Evolutionary conservation across 2,329 filamentous ascomycete genomes (phyloP), one percentile per base, ranked within the genome.

Genomic region (Pseudocercospora macadamiae): DNA sequence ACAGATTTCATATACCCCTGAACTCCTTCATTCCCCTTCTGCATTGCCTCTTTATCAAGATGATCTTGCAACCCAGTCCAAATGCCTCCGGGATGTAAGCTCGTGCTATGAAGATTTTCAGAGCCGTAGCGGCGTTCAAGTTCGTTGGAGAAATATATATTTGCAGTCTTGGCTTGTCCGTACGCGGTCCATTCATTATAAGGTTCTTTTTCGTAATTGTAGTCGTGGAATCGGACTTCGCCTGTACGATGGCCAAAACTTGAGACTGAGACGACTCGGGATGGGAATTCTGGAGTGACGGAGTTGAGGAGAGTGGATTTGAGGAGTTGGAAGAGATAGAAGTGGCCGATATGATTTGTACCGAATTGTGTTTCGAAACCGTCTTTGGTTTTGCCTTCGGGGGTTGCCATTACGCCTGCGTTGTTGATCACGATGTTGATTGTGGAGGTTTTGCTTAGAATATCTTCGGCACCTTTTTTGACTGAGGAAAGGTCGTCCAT

Each of bases 261-360:
- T 0, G 79, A 74, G 0, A 83, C 65, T 0, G 72, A 68, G 30
- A 85, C 74, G 2, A 84, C 77, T 2, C 82, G 75, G 0, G 79
- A 82, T 3, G 75, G 66, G 52, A 78, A 80, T 0, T 68, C 62
- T 0, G 76, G 68, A 0, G 74, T 77, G 0, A 74, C 64, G 3
- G 74, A 73, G 0, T 71, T 62, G 0, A 83, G 67, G 9, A 85
- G 68, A 0, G 75, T 66, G 0, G 80, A 5, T 18, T 78, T 78
- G 19, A 86, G 71, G 1, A 83, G 74, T 18, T 81, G 73, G 58
- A 82, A 79, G 9, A 85, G 74, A 0, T 84, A 74, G 70, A 85
- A 85, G 61, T 84, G 81, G 3, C 72, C 76, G 1, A 86, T 70
- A 59, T 78, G 78, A 21, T 60, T 57, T 5, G 76, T 79, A 30